These are phyloP conservation scores for Neonothopanus nambi DNA, from an alignment of 1,284 basidiomycete species.

Conservation along the genomic window DNA sequence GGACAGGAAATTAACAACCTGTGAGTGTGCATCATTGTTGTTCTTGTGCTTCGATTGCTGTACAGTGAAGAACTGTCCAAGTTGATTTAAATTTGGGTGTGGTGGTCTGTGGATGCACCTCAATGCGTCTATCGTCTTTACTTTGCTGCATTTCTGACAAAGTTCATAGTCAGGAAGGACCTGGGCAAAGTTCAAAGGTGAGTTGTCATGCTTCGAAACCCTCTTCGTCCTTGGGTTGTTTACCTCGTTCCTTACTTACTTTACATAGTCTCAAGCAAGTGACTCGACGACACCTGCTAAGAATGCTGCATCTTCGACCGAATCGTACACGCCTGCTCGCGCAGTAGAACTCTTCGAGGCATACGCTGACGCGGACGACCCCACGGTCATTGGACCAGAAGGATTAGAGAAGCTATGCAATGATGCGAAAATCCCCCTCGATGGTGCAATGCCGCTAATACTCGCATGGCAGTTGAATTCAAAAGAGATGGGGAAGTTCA, in stretches of 20 bases:
- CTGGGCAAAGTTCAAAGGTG: slow-evolving; percentile 22
- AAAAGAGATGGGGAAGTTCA: slow-evolving; percentile 69
- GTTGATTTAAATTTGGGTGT: slow-evolving; percentile 9
- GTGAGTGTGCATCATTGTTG: slow-evolving; percentile 20
- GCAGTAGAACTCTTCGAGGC: slow-evolving; percentile 57
- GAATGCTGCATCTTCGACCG: slow-evolving; percentile 23
- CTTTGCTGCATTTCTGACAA: slow-evolving; percentile 55
- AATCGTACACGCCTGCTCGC: slow-evolving; percentile 51
- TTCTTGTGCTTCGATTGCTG: slow-evolving; percentile 15
- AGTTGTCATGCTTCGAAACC: slow-evolving; percentile 17
- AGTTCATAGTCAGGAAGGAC: slow-evolving; percentile 46
- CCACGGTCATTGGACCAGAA: slow-evolving; percentile 61
- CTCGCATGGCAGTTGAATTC: slow-evolving; percentile 72
- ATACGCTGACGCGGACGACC: slow-evolving; percentile 63
- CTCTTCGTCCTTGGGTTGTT: too few relatives aligned
- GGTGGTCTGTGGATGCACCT: slow-evolving; percentile 27
- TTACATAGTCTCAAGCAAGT: slow-evolving; percentile 5
- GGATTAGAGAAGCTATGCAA: slow-evolving; percentile 66
- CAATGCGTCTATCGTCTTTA: slow-evolving; percentile 53
- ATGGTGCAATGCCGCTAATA: slow-evolving; percentile 67
- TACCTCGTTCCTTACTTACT: neutral
- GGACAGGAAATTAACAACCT: neutral
- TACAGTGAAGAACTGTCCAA: slow-evolving; percentile 18
- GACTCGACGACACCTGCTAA: slow-evolving; percentile 6
- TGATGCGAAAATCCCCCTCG: slow-evolving; percentile 65